These are phyloP conservation scores for Ganoderma lucidum DNA, from an alignment of 1,284 basidiomycete species.

Conservation along the genomic window DNA sequence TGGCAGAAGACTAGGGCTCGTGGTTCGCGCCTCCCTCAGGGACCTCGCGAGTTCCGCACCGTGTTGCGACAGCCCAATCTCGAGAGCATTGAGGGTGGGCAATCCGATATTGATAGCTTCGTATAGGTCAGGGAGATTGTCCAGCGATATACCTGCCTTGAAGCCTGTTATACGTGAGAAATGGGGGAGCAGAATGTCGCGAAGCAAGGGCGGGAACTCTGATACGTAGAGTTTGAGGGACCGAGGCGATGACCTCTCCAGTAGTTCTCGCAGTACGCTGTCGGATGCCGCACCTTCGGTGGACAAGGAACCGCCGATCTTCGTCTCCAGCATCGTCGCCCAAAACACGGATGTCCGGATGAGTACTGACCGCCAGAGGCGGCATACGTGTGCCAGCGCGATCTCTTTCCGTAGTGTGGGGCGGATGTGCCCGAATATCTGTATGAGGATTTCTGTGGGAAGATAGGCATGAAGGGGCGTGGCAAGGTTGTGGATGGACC, in stretches of 20 bases:
- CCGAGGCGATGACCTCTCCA: neutral
- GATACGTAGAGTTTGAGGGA: conserved; percentile 8
- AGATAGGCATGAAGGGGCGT: conserved; percentile 6
- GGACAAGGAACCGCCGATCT: neutral
- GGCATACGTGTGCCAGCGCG: conserved; percentile 7
- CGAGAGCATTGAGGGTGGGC: neutral
- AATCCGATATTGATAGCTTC: conserved; percentile 1
- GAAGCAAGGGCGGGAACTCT: conserved; percentile 2
- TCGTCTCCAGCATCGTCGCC: conserved; percentile 3
- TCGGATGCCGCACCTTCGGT: neutral
- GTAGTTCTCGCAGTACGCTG: neutral
- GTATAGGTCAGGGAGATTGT: conserved; percentile 9
- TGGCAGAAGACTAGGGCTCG: conserved; percentile 4
- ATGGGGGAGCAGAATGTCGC: neutral
- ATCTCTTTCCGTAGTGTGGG: conserved; percentile 5
- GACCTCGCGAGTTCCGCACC: conserved; percentile 2
- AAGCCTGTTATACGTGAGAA: neutral
- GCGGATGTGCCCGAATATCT: conserved; percentile 9
- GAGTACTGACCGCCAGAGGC: conserved; percentile 8
- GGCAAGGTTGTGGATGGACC: conserved; percentile 11
- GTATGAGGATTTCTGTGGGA: conserved; percentile 8
- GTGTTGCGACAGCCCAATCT: conserved; percentile 4
- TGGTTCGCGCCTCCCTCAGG: conserved; percentile 5
- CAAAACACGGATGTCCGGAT: conserved; percentile 6
- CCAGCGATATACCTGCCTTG: conserved; percentile 4